phyloP scores from a whole-genome alignment of 495 filamentous ascomycete genomes.

The Penicillium fimorum region DNA sequence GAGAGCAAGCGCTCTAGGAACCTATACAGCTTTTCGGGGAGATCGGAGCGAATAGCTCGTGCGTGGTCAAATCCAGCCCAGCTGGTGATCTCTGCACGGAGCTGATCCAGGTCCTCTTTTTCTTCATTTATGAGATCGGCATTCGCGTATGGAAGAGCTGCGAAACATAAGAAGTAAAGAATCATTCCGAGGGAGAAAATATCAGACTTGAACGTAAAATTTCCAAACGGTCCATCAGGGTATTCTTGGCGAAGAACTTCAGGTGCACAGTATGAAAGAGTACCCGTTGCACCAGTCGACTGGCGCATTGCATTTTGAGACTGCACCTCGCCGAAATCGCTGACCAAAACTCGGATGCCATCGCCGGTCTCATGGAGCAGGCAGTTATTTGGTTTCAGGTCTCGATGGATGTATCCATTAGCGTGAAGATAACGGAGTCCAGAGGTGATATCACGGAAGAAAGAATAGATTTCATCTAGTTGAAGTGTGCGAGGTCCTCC shows the following conservation, averaged over 20 bases:
- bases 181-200: slow-evolving; percentile 98
- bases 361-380: slow-evolving; percentile 74
- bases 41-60: slow-evolving; percentile 67
- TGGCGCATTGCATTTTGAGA: slow-evolving; percentile 71
- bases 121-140: slow-evolving; percentile 88
- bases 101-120: slow-evolving; percentile 80
- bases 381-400: slow-evolving; percentile 95
- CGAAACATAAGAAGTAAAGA: slow-evolving; percentile 95
- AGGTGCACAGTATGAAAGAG: slow-evolving; percentile 95
- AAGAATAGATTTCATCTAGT: slow-evolving; percentile 92
- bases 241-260: slow-evolving; percentile 76
- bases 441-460: slow-evolving; percentile 93
- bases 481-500: slow-evolving; percentile 62
- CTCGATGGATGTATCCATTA: slow-evolving; percentile 94
- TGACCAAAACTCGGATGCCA: slow-evolving; percentile 77
- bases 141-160: slow-evolving; percentile 76
- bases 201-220: slow-evolving; percentile 94
- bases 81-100: slow-evolving; percentile 80
- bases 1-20: slow-evolving; percentile 78
- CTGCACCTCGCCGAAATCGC: slow-evolving; percentile 96
- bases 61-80: slow-evolving; percentile 87
- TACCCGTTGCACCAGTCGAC: slow-evolving; percentile 91
- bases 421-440: slow-evolving; percentile 86
- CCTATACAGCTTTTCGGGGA: slow-evolving; percentile 83
- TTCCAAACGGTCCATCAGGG: slow-evolving; percentile 70